Evolutionary conservation across 441 rosid species (phyloP).

Genomic region (Capsella rubella): DNA sequence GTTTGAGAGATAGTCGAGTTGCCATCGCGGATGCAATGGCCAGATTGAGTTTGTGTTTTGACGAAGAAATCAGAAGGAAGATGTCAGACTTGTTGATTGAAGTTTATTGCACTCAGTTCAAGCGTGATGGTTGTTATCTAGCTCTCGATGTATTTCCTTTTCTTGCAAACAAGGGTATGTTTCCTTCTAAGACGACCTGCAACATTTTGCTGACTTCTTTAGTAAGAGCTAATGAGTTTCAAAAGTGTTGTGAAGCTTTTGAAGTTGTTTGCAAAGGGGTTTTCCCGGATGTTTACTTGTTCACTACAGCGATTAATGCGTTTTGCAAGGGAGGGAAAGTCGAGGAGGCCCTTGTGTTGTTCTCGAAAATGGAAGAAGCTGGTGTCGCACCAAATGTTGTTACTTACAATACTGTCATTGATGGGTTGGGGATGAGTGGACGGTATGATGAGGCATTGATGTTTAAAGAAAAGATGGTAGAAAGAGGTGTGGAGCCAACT

Average conservation of each 20-base stretch:
- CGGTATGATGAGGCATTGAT: slow-evolving; percentile 61
- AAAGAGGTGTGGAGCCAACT: slow-evolving; percentile 57
- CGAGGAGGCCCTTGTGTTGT: slow-evolving; percentile 51
- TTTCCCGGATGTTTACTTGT: slow-evolving; percentile 63
- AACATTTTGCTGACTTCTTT: slow-evolving; percentile 66
- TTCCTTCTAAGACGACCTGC: slow-evolving; percentile 73
- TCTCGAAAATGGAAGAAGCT: slow-evolving; percentile 55
- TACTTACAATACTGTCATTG: slow-evolving; percentile 61
- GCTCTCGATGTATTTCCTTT: slow-evolving; percentile 59
- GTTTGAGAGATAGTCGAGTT: slow-evolving; percentile 39
- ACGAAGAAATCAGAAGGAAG: slow-evolving; percentile 42
- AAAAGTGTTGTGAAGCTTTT: slow-evolving; percentile 57
- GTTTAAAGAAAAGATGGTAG: slow-evolving; percentile 67
- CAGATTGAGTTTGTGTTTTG: slow-evolving; percentile 48
- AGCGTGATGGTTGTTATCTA: slow-evolving; percentile 55
- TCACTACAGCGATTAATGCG: slow-evolving; percentile 60
- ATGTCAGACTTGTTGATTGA: slow-evolving; percentile 65
- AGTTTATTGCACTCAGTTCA: slow-evolving; percentile 66
- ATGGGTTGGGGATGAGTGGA: slow-evolving; percentile 64
- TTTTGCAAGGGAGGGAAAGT: slow-evolving; percentile 61
- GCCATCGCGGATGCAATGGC: slow-evolving; percentile 61
- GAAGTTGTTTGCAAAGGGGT: slow-evolving; percentile 55
- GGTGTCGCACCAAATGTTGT: slow-evolving; percentile 61
- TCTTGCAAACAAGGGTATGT: slow-evolving; percentile 57
- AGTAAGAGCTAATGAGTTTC: slow-evolving; percentile 63